Base-by-base conservation (phyloP, 495 filamentous ascomycete genomes). In the Evansstolkia leycettana region DNA sequence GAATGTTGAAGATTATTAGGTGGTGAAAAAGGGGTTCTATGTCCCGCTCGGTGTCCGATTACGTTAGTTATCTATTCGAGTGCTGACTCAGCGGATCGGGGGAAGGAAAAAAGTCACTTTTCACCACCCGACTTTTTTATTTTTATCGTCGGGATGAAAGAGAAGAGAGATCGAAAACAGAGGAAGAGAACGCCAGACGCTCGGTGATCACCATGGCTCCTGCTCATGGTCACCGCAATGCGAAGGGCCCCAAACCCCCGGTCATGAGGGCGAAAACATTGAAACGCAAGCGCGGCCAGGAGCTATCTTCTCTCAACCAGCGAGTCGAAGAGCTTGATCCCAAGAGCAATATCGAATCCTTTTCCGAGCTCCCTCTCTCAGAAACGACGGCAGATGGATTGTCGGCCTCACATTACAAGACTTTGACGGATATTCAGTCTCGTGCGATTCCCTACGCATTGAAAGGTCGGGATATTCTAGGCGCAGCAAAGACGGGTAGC, bases 401-500 rank as follows among this genome's bases (percentile, higher is more conserved):
- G 20, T 68, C 85, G 38, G 69, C 80, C n/a, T 84, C 80, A 5
- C 85, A 94, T 52, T 99, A 84, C 68, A 82, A 87, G 52, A 76
- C 72, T 11, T 65, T 95, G 33, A 99, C 92, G 26, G 86, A 93
- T 40, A 86, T 99, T 45, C 90, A 99, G 57, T 75, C 75, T 24
- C 79, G 78, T 55, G 84, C 86, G 13, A 80, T 99, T 46, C 83
- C 80, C 5, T 67, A 81, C 33, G 88, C 82, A 3, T 68, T 99
- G 38, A 85, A 92, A 59, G 87, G 85, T 33, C 63, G 67, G 15
- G 92, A 99, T 50, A 80, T 95, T 23, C 80, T 99, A 33, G 90
- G 90, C 28, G 90, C 92, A 15, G 90, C 90, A 27, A 95, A 94
- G 57, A 99, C 90, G 1, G 90, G 90, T 30, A 89, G 82, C 57